Base-by-base conservation (phyloP, 2,329 filamentous ascomycete species). In the Alternaria rosae region DNA sequence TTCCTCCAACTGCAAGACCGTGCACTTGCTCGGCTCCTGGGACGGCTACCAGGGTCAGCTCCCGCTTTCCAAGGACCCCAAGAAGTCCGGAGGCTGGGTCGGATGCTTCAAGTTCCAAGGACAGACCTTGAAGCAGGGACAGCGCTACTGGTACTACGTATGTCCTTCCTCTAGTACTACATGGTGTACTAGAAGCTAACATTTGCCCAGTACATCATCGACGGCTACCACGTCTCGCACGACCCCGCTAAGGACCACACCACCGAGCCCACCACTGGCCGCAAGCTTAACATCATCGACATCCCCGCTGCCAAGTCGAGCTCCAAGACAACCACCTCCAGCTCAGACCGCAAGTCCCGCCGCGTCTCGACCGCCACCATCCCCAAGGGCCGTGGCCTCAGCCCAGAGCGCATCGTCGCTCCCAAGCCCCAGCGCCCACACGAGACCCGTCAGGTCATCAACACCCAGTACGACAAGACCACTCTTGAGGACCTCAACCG, bases 81-180 rank as follows among this genome's bases (percentile, higher is more conserved):
- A 90, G 83, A 97, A 97, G 86, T 89, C 91, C 59, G 93, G 93
- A 78, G 91, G 91, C 73, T 98, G 94, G 93, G 92, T 94, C 81
- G 95, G 94, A 78, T 96, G 93, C 76, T 97, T 99, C 86, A 91
- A 93, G 84, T 97, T 99, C 85, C 92, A 95, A 83, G 91, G 91
- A 79, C 84, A 88, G 66, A 94, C 92, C 63, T 88, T 98, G 75
- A 90, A 94, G 85, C 86, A 92, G 74, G 93, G 94, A 80, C 89
- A 92, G 80, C 91, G 94, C 79, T 98, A 98, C 89, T 99, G 95
- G 95, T 99, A 98, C 90, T 99, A 99, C 89, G 82, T 85, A 79
- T 68, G 83, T 80, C 50, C 45, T n/a, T 50, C 20, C 23, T 43
- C 38, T 28, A 45, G 12, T 3, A 44, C n/a, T 12, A 13, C 23